phyloP scores from a whole-genome alignment of 2,329 filamentous ascomycete genomes.

The Aspergillus fischeri region DNA sequence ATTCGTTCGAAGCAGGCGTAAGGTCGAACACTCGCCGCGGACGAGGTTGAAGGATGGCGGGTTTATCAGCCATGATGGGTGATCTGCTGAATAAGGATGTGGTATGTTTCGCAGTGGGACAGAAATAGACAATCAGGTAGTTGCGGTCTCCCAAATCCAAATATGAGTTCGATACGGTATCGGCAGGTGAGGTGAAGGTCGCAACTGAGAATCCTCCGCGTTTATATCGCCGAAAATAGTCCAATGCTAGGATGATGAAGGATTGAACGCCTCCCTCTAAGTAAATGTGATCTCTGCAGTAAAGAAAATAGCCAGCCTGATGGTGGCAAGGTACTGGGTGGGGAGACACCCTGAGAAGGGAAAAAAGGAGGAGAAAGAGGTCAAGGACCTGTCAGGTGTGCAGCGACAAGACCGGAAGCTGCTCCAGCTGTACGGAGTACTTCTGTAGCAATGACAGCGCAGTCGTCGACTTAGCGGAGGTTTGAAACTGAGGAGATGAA shows the following conservation, averaged over 20 bases:
- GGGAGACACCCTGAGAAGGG: neutral
- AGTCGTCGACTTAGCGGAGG: neutral
- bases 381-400: neutral
- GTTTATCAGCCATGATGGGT: constrained; percentile 34
- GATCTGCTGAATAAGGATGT: neutral
- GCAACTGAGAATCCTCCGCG: neutral
- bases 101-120: neutral
- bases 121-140: neutral
- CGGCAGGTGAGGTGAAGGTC: neutral
- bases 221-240: neutral
- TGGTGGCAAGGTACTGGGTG: neutral
- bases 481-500: neutral
- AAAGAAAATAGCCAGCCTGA: neutral
- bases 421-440: neutral
- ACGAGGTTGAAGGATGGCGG: constrained; percentile 63
- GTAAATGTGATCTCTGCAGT: neutral
- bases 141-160: neutral
- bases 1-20: constrained; percentile 44
- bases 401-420: neutral
- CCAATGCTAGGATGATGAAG: neutral
- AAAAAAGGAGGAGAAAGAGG: constrained; percentile 2
- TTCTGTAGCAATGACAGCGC: constrained; percentile 13
- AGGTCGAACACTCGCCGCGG: constrained; percentile 69
- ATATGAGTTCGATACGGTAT: neutral
- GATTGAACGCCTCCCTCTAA: neutral